Evolutionary conservation across 345 rosid genomes (phyloP).

Genomic region (Hypericum perforatum): DNA sequence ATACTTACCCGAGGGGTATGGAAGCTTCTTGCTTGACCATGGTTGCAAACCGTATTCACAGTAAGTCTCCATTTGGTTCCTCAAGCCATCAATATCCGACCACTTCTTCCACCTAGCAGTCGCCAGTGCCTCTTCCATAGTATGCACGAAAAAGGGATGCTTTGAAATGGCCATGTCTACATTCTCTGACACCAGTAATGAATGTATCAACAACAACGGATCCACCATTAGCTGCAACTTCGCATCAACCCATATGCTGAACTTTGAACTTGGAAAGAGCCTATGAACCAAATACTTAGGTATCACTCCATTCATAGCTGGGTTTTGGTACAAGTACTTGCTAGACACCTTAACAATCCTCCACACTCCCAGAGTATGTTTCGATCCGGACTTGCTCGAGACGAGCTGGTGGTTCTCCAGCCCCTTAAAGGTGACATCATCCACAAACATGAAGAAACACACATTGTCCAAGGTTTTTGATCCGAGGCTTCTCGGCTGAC

Average conservation of each 20-base stretch:
- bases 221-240: slow-evolving; percentile 78
- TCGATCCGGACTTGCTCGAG: slow-evolving; percentile 11
- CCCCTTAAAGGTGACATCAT: slow-evolving; percentile 42
- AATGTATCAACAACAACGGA: slow-evolving; percentile 62
- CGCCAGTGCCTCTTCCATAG: slow-evolving; percentile 95
- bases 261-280: slow-evolving; percentile 69
- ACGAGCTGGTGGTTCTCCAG: slow-evolving; percentile 39
- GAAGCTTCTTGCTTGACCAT: slow-evolving; percentile 60
- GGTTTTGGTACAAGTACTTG: slow-evolving; percentile 38
- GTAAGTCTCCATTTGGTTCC: slow-evolving; percentile 77
- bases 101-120: slow-evolving; percentile 96
- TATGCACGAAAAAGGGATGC: slow-evolving; percentile 59
- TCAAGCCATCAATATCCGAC: slow-evolving; percentile 49
- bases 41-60: slow-evolving; percentile 77
- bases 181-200: slow-evolving; percentile 40
- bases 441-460: slow-evolving; percentile 90
- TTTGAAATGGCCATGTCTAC: slow-evolving; percentile 70
- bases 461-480: slow-evolving; percentile 40
- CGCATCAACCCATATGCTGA: slow-evolving; percentile 84
- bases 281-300: slow-evolving; percentile 76
- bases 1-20: slow-evolving; percentile 63
- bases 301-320: slow-evolving; percentile 88
- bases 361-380: slow-evolving; percentile 53
- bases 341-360: slow-evolving; percentile 40
- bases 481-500: slow-evolving; percentile 80